These are phyloP conservation scores for Wallacemonas collosoma DNA, from an alignment of 208 protist species.

Conservation along the genomic window DNA sequence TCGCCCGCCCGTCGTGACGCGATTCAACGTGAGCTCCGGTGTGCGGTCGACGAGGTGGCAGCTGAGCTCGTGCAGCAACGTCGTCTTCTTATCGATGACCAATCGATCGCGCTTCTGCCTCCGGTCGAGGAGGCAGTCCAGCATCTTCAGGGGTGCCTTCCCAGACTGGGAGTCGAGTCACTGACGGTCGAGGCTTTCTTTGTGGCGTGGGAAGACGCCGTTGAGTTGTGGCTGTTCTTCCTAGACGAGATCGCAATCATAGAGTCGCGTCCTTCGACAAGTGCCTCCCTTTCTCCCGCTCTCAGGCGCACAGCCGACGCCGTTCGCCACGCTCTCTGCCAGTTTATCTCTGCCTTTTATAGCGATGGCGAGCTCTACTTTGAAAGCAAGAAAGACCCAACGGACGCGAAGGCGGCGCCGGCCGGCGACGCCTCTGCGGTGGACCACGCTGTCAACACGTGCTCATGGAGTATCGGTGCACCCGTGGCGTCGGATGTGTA, in stretches of 20 bases:
- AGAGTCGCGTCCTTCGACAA: not conserved
- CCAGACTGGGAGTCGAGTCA: not conserved
- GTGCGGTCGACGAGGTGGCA: not conserved
- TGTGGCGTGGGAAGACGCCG: slow-evolving; percentile 41
- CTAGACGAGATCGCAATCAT: slow-evolving; percentile 24
- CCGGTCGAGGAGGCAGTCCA: not conserved
- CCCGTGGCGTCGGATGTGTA: slow-evolving; percentile 15
- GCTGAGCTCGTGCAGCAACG: not conserved
- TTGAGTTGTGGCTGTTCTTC: slow-evolving; percentile 50
- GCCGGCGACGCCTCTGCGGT: not conserved
- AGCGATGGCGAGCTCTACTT: slow-evolving; percentile 24
- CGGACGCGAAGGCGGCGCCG: not conserved
- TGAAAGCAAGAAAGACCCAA: not conserved
- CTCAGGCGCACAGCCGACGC: slow-evolving; percentile 3
- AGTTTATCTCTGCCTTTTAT: slow-evolving; percentile 24
- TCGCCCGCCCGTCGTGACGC: not conserved
- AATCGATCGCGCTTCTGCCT: not conserved
- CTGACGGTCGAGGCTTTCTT: slow-evolving; percentile 2
- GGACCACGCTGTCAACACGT: not conserved
- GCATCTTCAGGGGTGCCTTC: not conserved
- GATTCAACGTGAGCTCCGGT: slow-evolving; percentile 7
- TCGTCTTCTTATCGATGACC: no score
- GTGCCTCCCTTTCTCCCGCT: not conserved
- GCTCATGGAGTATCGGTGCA: slow-evolving; percentile 39
- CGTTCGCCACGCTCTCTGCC: slow-evolving; percentile 24